A percentile compares a stretch with the other conserved stretches of the same genome.
These are phyloP conservation scores for Piromyces finnis DNA, from an alignment of 192 early-diverging fungal genomes.

Conservation along the genomic window DNA sequence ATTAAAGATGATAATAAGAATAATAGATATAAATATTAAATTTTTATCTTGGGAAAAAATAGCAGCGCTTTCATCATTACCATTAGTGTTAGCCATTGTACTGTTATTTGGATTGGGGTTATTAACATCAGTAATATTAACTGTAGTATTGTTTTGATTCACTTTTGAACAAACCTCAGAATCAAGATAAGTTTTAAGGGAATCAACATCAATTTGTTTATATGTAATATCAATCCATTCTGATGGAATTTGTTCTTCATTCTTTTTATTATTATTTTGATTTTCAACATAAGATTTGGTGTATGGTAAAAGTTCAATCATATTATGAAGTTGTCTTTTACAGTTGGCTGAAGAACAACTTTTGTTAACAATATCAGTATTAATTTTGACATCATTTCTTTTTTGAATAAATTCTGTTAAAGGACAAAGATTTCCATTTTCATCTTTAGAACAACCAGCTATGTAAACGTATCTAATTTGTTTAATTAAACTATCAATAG, in stretches of 20 bases:
- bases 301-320: not conserved
- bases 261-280: not conserved
- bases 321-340: not conserved
- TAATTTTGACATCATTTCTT: not conserved
- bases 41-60: too few relatives aligned
- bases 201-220: not conserved
- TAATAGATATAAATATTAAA: too few relatives aligned
- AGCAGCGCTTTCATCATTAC: too few relatives aligned
- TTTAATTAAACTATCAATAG: not conserved
- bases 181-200: not conserved
- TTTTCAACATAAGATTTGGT: not conserved
- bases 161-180: not conserved
- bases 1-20: too few relatives aligned
- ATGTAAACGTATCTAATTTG: not conserved
- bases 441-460: not conserved
- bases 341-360: not conserved
- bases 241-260: not conserved
- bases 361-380: not conserved
- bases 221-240: not conserved
- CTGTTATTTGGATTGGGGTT: too few relatives aligned
- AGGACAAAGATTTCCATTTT: not conserved
- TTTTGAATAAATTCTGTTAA: not conserved
- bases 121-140: too few relatives aligned
- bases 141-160: too few relatives aligned
- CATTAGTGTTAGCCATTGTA: too few relatives aligned